Conservation (phyloP, 1,284 basidiomycete genomes). For the Somion occarium region DNA sequence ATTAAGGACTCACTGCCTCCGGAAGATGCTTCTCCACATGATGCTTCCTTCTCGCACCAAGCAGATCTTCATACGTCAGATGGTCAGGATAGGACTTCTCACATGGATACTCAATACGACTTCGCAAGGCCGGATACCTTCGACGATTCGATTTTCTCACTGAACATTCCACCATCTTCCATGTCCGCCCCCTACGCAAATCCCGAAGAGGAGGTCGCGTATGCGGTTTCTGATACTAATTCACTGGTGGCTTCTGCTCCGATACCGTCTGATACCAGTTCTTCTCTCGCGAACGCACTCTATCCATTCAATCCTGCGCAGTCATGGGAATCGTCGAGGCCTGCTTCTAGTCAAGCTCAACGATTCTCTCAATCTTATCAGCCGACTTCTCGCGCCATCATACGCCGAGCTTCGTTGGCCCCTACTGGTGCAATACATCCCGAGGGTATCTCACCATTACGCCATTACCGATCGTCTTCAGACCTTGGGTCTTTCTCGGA, state of each 20-base stretch:
- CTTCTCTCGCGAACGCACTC: background rate
- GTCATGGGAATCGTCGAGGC: background rate
- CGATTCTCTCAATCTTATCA: background rate
- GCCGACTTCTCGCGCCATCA: background rate
- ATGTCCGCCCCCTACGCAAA: background rate
- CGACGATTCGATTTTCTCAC: background rate
- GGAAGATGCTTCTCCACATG: constrained; percentile 7
- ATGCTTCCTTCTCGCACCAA: background rate
- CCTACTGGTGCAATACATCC: background rate
- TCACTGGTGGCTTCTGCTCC: background rate
- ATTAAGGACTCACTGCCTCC: constrained; percentile 20
- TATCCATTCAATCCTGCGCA: constrained; percentile 2
- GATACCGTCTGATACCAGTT: background rate
- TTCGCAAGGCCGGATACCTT: background rate
- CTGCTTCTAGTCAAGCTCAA: background rate
- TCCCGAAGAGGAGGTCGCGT: background rate
- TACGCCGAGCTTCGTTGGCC: background rate
- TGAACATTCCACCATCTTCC: background rate
- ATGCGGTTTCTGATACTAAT: background rate
- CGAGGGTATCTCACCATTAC: background rate
- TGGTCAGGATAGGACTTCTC: background rate
- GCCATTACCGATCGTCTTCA: background rate
- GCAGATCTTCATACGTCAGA: background rate
- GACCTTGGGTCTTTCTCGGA: background rate
- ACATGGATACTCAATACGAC: background rate